Evolutionary conservation across 1,284 basidiomycete species (phyloP), one percentile per base, ranked within the genome.

Genomic region (Trametes hirsuta): DNA sequence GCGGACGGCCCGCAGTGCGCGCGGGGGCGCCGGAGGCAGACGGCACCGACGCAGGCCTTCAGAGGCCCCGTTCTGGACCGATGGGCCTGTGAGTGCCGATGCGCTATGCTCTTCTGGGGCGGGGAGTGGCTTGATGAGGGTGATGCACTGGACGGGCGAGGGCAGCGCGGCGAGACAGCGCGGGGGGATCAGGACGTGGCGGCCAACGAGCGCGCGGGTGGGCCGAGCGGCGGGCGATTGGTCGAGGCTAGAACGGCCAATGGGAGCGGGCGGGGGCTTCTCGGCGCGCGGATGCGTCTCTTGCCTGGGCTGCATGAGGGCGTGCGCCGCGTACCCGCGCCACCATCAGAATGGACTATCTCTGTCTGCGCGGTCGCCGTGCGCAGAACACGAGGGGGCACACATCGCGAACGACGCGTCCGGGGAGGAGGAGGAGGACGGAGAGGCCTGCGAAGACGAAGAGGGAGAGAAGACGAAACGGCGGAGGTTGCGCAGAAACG

Each of bases 291-390:
- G 48, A 40, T n/a, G 15, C 4, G 34, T 36, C 35, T 21, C 30
- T 49, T 40, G n/a, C 36, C 10, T 8, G 30, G 30, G 8, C 25
- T 3, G 15, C n/a, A 41, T 37, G 52, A 40, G 37, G 21, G 22
- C 49, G 14, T 9, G 9, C 6, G 37, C 54, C 22, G 21, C 48
- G 9, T 1, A 6, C 40, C 54, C 47, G 47, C 55, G 55, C 56
- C 56, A 58, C 56, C 56, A 58, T 58, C 56, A 58, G 56, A 58
- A 57, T 35, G n/a, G 8, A 14, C 8, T 15, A 14, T 36, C n/a
- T 24, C 21, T 6, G 18, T 14, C 39, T 40, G 39, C 39, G 39
- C 39, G 5, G n/a, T 40, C 39, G 39, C 39, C 39, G 39, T 40
- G 22, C 44, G 44, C 44, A 12, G n/a, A n/a, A 22, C 42, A 44